Conservation (phyloP, 345 rosid genomes). For the Dimocarpus longan region DNA sequence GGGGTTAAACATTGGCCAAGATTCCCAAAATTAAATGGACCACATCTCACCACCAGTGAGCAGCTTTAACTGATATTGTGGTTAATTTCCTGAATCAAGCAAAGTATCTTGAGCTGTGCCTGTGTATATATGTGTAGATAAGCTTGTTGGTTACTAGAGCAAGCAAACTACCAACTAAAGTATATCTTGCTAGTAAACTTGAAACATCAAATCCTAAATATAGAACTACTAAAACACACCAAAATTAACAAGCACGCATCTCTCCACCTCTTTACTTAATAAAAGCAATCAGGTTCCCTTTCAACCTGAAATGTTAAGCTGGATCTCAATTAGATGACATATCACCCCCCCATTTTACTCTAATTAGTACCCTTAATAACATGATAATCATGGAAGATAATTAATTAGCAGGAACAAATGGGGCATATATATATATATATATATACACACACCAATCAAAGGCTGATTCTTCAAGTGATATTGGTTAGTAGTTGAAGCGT, state of each 20-base stretch:
- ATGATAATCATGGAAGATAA: background rate
- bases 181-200: constrained; percentile 30
- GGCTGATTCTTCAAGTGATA: constrained; percentile 38
- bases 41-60: constrained; percentile 23
- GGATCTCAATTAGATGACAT: background rate
- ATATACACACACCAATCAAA: constrained; percentile 18
- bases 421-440: background rate
- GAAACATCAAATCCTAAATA: constrained; percentile 49
- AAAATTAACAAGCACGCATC: constrained; percentile 25
- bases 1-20: constrained; percentile 39
- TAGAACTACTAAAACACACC: constrained; percentile 43
- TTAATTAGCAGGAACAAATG: background rate
- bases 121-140: constrained; percentile 21
- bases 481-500: background rate
- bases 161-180: constrained; percentile 31
- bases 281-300: constrained; percentile 48
- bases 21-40: constrained; percentile 37
- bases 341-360: background rate
- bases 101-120: constrained; percentile 22
- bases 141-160: constrained; percentile 34
- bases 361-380: background rate
- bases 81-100: constrained; percentile 45
- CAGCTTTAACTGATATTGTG: constrained; percentile 44
- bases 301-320: constrained; percentile 21
- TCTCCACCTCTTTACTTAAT: constrained; percentile 44